A percentile compares a stretch with the other conserved stretches of the same genome.
These are phyloP conservation scores for Zygotorulaspora danielsina DNA, from an alignment of 805 yeast genomes.

Conservation along the genomic window DNA sequence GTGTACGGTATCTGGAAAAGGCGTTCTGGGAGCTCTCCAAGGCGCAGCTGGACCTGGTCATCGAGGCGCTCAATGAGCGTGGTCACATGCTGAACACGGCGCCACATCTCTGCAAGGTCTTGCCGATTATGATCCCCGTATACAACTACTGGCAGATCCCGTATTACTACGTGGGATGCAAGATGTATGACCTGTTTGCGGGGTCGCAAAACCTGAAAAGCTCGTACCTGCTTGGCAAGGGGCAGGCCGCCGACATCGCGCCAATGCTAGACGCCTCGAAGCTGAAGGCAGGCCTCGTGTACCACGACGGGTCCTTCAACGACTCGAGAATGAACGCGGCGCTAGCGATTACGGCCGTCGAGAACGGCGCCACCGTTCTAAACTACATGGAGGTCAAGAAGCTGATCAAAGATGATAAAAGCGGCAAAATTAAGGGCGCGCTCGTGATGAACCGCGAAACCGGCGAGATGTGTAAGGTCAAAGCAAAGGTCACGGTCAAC, in stretches of 20 bases:
- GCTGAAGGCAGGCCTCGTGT: constrained; percentile 85
- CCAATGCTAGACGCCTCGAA: constrained; percentile 79
- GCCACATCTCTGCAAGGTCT: constrained; percentile 79
- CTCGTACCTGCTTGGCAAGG: constrained; percentile 66
- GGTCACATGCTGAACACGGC: constrained; percentile 84
- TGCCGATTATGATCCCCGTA: constrained; percentile 95
- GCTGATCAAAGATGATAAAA: constrained; percentile 58
- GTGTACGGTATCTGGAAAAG: constrained; percentile 91
- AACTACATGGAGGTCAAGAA: constrained; percentile 82
- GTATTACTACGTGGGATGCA: constrained; percentile 86
- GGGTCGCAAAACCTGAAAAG: constrained; percentile 80
- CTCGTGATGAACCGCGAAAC: constrained; percentile 68
- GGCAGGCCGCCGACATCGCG: constrained; percentile 65
- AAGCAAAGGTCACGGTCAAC: constrained; percentile 73
- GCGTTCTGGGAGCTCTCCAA: constrained; percentile 90
- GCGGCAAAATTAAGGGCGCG: constrained; percentile 67
- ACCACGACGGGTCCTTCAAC: constrained; percentile 93
- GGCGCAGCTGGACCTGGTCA: constrained; percentile 81
- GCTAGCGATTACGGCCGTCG: constrained; percentile 78
- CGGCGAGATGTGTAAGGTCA: constrained; percentile 55
- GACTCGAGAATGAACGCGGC: constrained; percentile 88
- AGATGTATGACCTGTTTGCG: constrained; percentile 88
- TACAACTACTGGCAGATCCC: constrained; percentile 96
- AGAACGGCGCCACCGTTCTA: constrained; percentile 82
- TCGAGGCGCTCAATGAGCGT: constrained; percentile 85